Evolutionary conservation across 257 asterid species (phyloP).

Genomic region (Nicotiana otophora): DNA sequence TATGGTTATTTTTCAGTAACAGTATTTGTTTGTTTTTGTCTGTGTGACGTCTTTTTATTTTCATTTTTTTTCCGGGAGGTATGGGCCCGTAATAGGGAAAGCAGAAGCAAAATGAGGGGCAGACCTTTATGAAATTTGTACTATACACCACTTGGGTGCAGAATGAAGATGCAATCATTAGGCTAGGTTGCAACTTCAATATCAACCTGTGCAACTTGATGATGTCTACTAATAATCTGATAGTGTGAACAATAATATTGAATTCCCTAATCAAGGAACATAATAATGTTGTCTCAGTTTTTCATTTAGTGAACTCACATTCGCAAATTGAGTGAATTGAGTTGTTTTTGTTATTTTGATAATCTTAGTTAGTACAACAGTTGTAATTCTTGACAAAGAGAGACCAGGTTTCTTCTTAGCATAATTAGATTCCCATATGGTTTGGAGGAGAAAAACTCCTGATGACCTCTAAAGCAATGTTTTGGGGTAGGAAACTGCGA

Average conservation of each 20-base stretch:
- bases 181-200: not conserved
- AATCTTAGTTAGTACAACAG: not conserved
- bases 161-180: not conserved
- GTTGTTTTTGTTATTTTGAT: not conserved
- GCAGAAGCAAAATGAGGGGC: not conserved
- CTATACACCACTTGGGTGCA: not conserved
- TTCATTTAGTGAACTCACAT: not conserved
- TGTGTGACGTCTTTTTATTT: not conserved
- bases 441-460: not conserved
- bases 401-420: not conserved
- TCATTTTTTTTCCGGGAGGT: not conserved
- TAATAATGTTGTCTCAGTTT: not conserved
- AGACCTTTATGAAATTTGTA: not conserved
- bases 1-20: too few species aligned
- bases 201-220: slow-evolving; percentile 2
- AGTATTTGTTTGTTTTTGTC: not conserved
- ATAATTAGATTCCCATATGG: not conserved
- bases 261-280: not conserved
- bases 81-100: not conserved
- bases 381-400: not conserved
- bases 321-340: not conserved
- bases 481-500: not conserved
- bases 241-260: not conserved
- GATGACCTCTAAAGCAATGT: not conserved
- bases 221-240: not conserved